Evolutionary conservation across 306 rosid genomes (phyloP).

Genomic region (Ormosia emarginata): DNA sequence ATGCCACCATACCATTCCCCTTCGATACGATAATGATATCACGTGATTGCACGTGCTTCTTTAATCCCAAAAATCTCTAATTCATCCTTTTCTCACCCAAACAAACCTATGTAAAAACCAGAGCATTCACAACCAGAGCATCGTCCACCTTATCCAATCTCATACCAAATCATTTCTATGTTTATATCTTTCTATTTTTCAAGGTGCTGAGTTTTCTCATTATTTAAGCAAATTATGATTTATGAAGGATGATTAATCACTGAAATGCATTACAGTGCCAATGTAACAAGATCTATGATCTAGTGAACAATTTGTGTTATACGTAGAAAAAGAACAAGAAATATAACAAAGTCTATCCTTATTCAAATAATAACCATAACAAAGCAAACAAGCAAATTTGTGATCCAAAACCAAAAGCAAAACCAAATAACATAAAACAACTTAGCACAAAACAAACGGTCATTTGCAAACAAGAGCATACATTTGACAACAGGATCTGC

Average conservation of each 20-base stretch:
- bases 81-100: too few species aligned
- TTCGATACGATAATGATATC: too few species aligned
- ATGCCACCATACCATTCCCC: too few species aligned
- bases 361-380: not conserved
- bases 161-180: too few species aligned
- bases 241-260: not conserved
- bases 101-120: too few species aligned
- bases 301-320: not conserved
- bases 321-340: not conserved
- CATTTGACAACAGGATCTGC: not conserved
- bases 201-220: not conserved
- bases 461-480: not conserved
- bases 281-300: not conserved
- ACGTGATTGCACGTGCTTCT: too few species aligned
- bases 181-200: not conserved
- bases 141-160: too few species aligned
- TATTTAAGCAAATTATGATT: not conserved
- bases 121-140: too few species aligned
- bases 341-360: not conserved
- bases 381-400: not conserved
- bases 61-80: too few species aligned
- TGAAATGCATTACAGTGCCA: not conserved
- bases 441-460: not conserved
- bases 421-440: not conserved
- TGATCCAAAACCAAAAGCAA: not conserved